Evolutionary conservation across 1,284 basidiomycete species (phyloP).

Genomic region (Sphaerobolus stellatus): DNA sequence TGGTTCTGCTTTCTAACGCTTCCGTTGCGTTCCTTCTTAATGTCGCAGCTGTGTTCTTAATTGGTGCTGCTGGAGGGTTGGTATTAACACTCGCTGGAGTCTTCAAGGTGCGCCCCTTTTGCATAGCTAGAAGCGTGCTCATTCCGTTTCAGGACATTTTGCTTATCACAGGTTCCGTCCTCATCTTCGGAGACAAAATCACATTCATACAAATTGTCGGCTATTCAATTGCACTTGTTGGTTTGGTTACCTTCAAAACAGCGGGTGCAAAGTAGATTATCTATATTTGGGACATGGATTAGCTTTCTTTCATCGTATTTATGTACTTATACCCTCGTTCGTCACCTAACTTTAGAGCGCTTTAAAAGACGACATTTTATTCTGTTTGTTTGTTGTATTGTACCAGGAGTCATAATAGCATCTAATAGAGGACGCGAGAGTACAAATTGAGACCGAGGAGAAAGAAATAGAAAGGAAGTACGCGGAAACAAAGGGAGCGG

Average conservation of each 20-base stretch:
- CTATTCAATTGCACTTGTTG: slow-evolving; percentile 80
- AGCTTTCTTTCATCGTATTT: not conserved
- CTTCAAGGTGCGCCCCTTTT: slow-evolving; percentile 63
- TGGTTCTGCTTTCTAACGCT: slow-evolving; percentile 83
- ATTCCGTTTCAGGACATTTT: slow-evolving; percentile 77
- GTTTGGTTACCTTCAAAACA: slow-evolving; percentile 80
- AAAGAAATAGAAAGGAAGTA: no score
- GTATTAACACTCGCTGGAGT: slow-evolving; percentile 94
- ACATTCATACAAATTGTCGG: slow-evolving; percentile 87
- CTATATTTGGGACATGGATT: not conserved
- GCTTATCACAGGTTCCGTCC: slow-evolving; percentile 85
- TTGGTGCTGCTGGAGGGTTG: slow-evolving; percentile 84
- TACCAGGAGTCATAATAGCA: no score
- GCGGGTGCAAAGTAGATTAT: slow-evolving; percentile 58
- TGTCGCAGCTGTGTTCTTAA: slow-evolving; percentile 92
- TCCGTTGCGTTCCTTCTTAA: slow-evolving; percentile 89
- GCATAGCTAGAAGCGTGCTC: not conserved
- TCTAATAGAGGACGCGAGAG: no score
- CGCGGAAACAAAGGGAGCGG: no score
- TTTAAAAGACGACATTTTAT: no score
- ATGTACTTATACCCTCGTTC: not conserved
- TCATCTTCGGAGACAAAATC: slow-evolving; percentile 78
- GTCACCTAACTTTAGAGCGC: no score
- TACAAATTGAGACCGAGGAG: no score
- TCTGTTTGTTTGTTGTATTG: no score